These are phyloP conservation scores for Fraxinus paxiana DNA, from an alignment of 305 asterid genomes.

Conservation along the genomic window DNA sequence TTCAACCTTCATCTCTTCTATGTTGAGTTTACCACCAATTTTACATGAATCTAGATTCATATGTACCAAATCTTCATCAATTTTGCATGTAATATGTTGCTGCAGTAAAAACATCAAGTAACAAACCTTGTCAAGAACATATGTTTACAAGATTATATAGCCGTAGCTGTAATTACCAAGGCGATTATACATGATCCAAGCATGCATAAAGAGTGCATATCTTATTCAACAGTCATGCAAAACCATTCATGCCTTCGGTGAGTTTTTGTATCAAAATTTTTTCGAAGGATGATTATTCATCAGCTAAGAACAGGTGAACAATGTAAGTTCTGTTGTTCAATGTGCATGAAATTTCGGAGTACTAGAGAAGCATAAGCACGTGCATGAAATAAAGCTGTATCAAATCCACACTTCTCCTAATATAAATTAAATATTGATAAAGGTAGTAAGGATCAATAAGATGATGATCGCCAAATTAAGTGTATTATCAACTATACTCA, in stretches of 20 bases:
- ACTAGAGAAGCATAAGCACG: slow-evolving; percentile 8
- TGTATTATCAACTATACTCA: slow-evolving; percentile 38
- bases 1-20: slow-evolving; percentile 72
- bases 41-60: slow-evolving; percentile 44
- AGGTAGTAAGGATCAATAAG: background rate
- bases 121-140: background rate
- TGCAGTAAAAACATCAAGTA: slow-evolving; percentile 42
- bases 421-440: background rate
- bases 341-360: slow-evolving; percentile 9
- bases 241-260: slow-evolving; percentile 1
- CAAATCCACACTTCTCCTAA: background rate
- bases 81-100: slow-evolving; percentile 52
- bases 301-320: background rate
- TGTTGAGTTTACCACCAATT: slow-evolving; percentile 44
- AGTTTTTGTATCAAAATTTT: background rate
- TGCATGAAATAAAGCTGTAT: background rate
- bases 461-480: background rate
- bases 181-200: background rate
- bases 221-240: background rate
- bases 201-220: background rate
- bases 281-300: background rate
- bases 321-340: background rate
- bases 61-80: slow-evolving; percentile 53
- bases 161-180: background rate
- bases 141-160: slow-evolving; percentile 12